Conservation (phyloP, 2,329 filamentous ascomycete genomes). For the Fusarium annulatum region DNA sequence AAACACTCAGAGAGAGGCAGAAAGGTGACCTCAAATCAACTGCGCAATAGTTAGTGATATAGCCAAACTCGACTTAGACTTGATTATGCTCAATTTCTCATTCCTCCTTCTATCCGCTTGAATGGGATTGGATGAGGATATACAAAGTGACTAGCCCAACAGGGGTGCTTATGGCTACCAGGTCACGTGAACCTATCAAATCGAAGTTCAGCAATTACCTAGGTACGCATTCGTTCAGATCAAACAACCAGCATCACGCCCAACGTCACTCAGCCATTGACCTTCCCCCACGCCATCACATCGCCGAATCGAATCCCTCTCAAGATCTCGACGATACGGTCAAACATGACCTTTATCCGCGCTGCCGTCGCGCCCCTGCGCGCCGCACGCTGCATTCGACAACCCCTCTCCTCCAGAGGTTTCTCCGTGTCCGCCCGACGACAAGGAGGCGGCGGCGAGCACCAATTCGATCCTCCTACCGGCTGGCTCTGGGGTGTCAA, state of each 20-base stretch:
- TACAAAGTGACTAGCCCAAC: background rate
- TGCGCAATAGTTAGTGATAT: background rate
- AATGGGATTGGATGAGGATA: background rate
- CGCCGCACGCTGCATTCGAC: slow-evolving; percentile 53
- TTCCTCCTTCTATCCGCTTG: slow-evolving; percentile 9
- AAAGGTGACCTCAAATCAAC: background rate
- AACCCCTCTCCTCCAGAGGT: slow-evolving; percentile 48
- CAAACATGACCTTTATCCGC: slow-evolving; percentile 52
- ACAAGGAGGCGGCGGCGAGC: slow-evolving; percentile 62
- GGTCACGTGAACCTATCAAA: slow-evolving; percentile 42
- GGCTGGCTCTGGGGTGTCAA: slow-evolving; percentile 96
- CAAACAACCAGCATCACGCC: slow-evolving; percentile 37
- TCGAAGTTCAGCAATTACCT: slow-evolving; percentile 42
- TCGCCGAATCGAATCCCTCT: slow-evolving; percentile 37
- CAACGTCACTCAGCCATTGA: slow-evolving; percentile 46
- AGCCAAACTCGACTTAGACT: background rate
- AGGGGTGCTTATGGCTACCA: background rate
- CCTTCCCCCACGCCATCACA: slow-evolving; percentile 37
- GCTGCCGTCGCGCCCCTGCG: slow-evolving; percentile 52
- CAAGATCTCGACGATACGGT: slow-evolving; percentile 31
- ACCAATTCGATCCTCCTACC: slow-evolving; percentile 87
- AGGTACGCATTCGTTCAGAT: slow-evolving; percentile 31
- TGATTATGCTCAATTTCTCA: background rate
- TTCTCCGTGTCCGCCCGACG: slow-evolving; percentile 60
- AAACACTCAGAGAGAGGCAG: background rate